Percentiles rank a stretch among this genome's conserved stretches.
Evolutionary conservation across 2,329 filamentous ascomycete species (phyloP).

Genomic region (Aspergillus caelatus): DNA sequence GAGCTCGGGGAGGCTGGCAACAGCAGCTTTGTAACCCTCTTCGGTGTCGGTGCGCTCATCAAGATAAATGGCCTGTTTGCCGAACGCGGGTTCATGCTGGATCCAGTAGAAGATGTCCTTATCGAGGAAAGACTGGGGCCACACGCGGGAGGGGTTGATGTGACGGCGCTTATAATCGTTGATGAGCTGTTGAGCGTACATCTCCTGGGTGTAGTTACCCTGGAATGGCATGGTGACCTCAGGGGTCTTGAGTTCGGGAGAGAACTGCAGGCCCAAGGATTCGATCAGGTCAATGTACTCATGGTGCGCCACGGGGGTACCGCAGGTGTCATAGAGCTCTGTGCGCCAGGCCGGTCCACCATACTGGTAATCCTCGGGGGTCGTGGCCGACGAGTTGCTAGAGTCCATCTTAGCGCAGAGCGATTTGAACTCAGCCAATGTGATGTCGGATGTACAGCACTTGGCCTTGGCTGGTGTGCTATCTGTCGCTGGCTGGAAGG

Average conservation of each 20-base stretch:
- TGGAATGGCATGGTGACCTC: slow-evolving; percentile 22
- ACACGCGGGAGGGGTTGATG: slow-evolving; percentile 22
- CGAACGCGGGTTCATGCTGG: slow-evolving; percentile 21
- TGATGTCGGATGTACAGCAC: slow-evolving; percentile 26
- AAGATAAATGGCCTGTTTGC: slow-evolving; percentile 22
- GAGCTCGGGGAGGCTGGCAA: slow-evolving; percentile 15
- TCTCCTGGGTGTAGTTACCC: slow-evolving; percentile 22
- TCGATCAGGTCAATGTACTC: slow-evolving; percentile 22
- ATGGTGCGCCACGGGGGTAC: slow-evolving; percentile 21
- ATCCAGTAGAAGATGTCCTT: slow-evolving; percentile 25
- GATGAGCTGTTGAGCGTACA: slow-evolving; percentile 25
- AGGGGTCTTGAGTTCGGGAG: slow-evolving; percentile 22
- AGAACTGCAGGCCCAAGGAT: slow-evolving; percentile 22
- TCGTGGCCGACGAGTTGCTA: slow-evolving; percentile 19
- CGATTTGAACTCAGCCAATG: slow-evolving; percentile 21
- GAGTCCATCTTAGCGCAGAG: slow-evolving; percentile 27
- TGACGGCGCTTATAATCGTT: slow-evolving; percentile 22
- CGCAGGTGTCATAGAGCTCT: slow-evolving; percentile 20
- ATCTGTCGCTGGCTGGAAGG: slow-evolving; percentile 19
- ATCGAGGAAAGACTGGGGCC: slow-evolving; percentile 24
- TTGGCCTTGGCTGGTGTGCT: slow-evolving; percentile 14
- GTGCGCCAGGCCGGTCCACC: slow-evolving; percentile 22
- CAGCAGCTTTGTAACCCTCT: slow-evolving; percentile 16
- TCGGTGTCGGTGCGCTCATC: slow-evolving; percentile 21
- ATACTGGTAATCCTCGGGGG: slow-evolving; percentile 23